These are phyloP conservation scores for Sclerotinia trifoliorum DNA, from an alignment of 2,329 filamentous ascomycete genomes.

Conservation along the genomic window DNA sequence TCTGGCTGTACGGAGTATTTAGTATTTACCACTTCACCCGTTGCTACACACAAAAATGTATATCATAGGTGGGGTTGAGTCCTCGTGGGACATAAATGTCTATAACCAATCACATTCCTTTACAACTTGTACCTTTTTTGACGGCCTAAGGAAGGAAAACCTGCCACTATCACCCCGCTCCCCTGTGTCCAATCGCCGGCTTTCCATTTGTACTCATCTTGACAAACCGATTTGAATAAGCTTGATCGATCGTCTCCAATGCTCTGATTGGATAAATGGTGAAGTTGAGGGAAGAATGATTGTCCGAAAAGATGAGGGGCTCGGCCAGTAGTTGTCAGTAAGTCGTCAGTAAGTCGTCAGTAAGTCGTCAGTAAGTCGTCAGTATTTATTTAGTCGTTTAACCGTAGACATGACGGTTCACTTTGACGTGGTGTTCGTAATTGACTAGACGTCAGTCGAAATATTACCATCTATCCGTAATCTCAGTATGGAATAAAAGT, in stretches of 20 bases:
- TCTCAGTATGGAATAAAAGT: too few species aligned
- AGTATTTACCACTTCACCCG: constrained; percentile 9
- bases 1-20: neutral
- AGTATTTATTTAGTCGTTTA: too few species aligned
- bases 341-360: too few species aligned
- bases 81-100: neutral
- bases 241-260: neutral
- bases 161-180: neutral
- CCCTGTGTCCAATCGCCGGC: neutral
- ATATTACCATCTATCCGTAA: too few species aligned
- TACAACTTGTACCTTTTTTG: neutral
- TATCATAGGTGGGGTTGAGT: neutral
- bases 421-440: too few species aligned
- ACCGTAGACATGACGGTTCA: too few species aligned
- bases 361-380: too few species aligned
- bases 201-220: constrained; percentile 6
- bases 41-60: neutral
- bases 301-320: constrained; percentile 2
- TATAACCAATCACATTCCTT: neutral
- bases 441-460: too few species aligned
- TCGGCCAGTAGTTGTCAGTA: too few species aligned
- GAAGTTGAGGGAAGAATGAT: neutral
- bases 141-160: neutral
- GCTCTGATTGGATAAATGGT: neutral
- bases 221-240: neutral